Base-by-base conservation (phyloP, 257 asterid species). In the Cordia subcordata region DNA sequence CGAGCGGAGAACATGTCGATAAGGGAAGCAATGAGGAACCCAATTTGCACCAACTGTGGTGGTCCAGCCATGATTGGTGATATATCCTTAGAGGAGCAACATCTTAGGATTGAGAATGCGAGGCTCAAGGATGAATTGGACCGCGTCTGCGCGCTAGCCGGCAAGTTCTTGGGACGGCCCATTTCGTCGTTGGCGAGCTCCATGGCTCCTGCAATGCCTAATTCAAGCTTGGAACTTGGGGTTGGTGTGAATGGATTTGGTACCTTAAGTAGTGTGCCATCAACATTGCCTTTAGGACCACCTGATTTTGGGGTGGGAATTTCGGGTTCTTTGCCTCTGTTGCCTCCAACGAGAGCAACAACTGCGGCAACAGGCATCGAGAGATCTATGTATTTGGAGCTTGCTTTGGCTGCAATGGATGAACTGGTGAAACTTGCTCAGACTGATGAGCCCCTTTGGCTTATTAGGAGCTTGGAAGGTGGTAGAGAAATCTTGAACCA, bases 331-430 rank as follows among this genome's bases (percentile, higher is more conserved):
- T 23, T 77, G 38, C 69, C 79, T 0, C 53, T 71, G 20, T 62
- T 77, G 55, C 20, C 68, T 15, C 67, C 56, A 12, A 33, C 68
- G 0, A 83, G 79, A 57, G 23, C 61, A 3, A 40, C 55, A 0
- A 62, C 72, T 17, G 75, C 15, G 3, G 11, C 58, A 4, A 53
- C 67, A 0, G 74, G 83, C 17, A 70, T 70, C 1, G 84, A 81
- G 37, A 81, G 94, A 58, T 82, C 97, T 10, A 81, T 86, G 85
- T 89, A 81, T 61, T 63, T 87, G 71, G 97, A 93, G 74, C 87
- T 90, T 2, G 99, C 99, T 1, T 68, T 86, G 75, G 73, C 90
- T 8, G 88, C 99, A 15, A 90, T 93, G 97, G 86, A 88, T 38
- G 96, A 90, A 37, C 46, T 93, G 14, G 85, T 90, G n/a, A 93